Evolutionary conservation across 257 asterid species (phyloP).

Genomic region (Gentiana macrophylla): DNA sequence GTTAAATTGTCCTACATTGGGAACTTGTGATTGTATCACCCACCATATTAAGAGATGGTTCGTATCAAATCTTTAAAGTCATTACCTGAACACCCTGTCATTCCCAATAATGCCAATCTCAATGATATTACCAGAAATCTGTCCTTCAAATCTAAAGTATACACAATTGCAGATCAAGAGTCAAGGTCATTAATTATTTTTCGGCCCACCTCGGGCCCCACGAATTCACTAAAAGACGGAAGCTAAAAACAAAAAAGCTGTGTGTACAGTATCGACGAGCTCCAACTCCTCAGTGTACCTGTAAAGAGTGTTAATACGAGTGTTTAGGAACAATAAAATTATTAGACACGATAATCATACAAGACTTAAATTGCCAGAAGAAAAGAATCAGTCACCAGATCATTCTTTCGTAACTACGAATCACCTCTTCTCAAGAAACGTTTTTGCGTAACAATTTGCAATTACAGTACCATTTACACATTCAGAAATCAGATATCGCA

Average conservation of each 20-base stretch:
- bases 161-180: neutral
- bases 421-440: slow-evolving; percentile 94
- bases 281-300: slow-evolving; percentile 98
- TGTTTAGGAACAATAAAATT: neutral
- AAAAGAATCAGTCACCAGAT: neutral
- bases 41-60: no score
- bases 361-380: no score
- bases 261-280: slow-evolving; percentile 98
- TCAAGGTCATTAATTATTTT: no score
- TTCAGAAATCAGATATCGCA: no score
- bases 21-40: no score
- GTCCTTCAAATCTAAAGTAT: slow-evolving; percentile 81
- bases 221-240: no score
- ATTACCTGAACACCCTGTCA: slow-evolving; percentile 67
- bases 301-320: slow-evolving; percentile 10
- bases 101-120: slow-evolving; percentile 94
- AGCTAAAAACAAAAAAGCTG: slow-evolving; percentile 25
- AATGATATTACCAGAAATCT: slow-evolving; percentile 83
- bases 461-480: no score
- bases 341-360: no score
- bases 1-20: no score
- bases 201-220: no score
- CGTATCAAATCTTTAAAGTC: no score
- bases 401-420: slow-evolving; percentile 1
- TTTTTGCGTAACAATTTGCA: slow-evolving; percentile 44